A percentile compares a stretch with the other conserved stretches of the same genome.
Evolutionary conservation across 1,284 basidiomycete genomes (phyloP).

Genomic region (Ustilago tritici): DNA sequence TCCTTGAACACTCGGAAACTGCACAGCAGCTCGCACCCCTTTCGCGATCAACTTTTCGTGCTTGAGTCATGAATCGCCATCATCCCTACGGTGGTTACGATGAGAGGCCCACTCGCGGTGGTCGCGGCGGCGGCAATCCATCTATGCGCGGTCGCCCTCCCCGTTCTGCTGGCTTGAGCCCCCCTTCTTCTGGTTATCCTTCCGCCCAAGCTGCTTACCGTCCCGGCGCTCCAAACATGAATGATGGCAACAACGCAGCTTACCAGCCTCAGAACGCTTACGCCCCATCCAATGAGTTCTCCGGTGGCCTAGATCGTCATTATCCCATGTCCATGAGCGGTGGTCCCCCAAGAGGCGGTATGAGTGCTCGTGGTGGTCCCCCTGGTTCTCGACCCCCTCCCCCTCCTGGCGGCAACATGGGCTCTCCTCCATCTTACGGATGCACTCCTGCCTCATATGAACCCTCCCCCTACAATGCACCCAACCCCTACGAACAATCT

Average conservation of each 20-base stretch:
- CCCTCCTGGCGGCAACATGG: conserved; percentile 12
- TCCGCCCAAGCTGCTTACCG: conserved; percentile 34
- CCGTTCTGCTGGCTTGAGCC: conserved; percentile 34
- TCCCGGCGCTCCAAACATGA: conserved; percentile 18
- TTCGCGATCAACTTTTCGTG: background rate
- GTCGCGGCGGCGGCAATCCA: conserved; percentile 44
- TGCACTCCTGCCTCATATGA: conserved; percentile 12
- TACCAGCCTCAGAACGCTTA: conserved; percentile 36
- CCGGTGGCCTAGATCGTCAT: conserved; percentile 41
- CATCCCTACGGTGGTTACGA: conserved; percentile 86
- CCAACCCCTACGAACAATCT: conserved; percentile 22
- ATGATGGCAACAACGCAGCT: conserved; percentile 15
- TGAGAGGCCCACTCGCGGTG: conserved; percentile 65
- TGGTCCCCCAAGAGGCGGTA: conserved; percentile 35
- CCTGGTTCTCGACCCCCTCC: conserved; percentile 27
- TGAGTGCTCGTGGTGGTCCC: conserved; percentile 35
- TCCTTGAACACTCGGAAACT: conserved; percentile 8
- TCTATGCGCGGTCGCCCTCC: conserved; percentile 31
- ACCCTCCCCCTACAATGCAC: conserved; percentile 8
- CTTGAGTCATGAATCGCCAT: conserved; percentile 80
- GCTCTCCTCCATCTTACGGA: conserved; percentile 30
- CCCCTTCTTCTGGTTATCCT: conserved; percentile 28
- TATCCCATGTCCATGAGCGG: conserved; percentile 35
- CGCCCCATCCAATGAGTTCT: conserved; percentile 28
- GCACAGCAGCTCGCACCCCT: conserved; percentile 9